Evolutionary conservation across 106 monocot genomes (phyloP), one percentile per base, ranked within the genome.

Genomic region (Cymbidium sinense): DNA sequence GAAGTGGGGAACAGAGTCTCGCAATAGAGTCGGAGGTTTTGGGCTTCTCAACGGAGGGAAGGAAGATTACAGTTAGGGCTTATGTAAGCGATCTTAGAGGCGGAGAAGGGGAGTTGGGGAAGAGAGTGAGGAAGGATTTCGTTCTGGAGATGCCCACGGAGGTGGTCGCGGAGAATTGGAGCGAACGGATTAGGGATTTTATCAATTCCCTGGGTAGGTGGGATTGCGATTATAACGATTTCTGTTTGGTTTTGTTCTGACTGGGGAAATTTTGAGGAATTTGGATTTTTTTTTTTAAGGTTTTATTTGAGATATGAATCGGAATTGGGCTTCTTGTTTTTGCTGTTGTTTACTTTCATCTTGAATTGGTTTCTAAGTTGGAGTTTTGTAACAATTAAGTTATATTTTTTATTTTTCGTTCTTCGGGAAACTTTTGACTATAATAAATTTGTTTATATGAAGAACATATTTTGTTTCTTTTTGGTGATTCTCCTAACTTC

Each of bases 171-270:
- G 37, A 17, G 51, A 34, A 1, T 4, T 98, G 92, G 94, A 70
- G 69, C 79, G 74, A 71, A 55, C 77, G 50, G 75, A 33, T 98
- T 18, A 77, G 51, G 29, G 64, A 75, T 43, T 82, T 77, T 77
- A 80, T 98, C 70, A 71, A 88, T 34, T 88, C 88, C 0, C 77
- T 98, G 28, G 94, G 98, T 94, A 78, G 25, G 36, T n/a, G 28
- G 47, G 7, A 25, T 69, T 5, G 28, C n/a, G 11, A 30, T 50
- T 37, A 21, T 39, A 1, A 18, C 71, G 4, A 13, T 58, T 58
- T 58, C 23, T 58, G 23, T 12, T 44, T 44, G 25, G 13, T 43
- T 44, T 47, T 44, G 25, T 19, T 72, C 12, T 35, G 21, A 2
- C 1, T 43, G 44, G 23, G 41, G 44, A 43, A 47, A 25, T 44